These are phyloP conservation scores for Uronychia binucleata DNA, from an alignment of 73 alveolate genomes.

Conservation along the genomic window DNA sequence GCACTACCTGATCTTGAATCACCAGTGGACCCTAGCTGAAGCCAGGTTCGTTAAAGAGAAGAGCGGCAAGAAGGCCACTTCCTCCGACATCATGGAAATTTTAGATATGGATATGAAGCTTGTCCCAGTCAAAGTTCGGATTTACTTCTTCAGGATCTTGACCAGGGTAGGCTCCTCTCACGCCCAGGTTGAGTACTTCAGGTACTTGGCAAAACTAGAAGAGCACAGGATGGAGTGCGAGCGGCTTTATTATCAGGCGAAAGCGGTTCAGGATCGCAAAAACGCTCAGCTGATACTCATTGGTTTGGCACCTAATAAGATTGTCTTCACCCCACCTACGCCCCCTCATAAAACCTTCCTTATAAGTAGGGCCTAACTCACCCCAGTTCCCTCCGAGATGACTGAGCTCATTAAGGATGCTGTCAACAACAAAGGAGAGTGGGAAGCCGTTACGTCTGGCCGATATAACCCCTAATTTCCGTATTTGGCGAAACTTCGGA, in stretches of 20 bases:
- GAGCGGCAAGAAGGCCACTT: neutral
- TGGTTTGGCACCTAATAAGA: neutral
- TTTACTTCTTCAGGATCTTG: neutral
- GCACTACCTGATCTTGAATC: neutral
- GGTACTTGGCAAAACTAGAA: neutral
- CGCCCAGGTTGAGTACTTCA: neutral
- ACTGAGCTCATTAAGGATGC: neutral
- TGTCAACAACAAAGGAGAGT: neutral
- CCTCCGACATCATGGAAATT: neutral
- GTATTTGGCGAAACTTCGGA: neutral
- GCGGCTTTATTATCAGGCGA: neutral
- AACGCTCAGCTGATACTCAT: neutral
- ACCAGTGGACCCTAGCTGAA: neutral
- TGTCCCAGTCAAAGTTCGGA: neutral
- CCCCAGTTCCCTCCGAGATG: neutral
- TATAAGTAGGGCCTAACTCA: neutral
- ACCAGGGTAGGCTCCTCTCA: neutral
- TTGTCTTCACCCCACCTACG: neutral
- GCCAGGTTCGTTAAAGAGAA: neutral
- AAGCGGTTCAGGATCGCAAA: neutral
- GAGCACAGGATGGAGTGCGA: neutral
- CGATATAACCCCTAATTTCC: neutral
- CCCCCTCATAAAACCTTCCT: neutral
- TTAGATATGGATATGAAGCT: neutral
- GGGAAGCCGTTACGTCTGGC: neutral